Evolutionary conservation across 1,284 basidiomycete species (phyloP), one percentile per base, ranked within the genome.

Genomic region (Hypsizygus ulmarius): DNA sequence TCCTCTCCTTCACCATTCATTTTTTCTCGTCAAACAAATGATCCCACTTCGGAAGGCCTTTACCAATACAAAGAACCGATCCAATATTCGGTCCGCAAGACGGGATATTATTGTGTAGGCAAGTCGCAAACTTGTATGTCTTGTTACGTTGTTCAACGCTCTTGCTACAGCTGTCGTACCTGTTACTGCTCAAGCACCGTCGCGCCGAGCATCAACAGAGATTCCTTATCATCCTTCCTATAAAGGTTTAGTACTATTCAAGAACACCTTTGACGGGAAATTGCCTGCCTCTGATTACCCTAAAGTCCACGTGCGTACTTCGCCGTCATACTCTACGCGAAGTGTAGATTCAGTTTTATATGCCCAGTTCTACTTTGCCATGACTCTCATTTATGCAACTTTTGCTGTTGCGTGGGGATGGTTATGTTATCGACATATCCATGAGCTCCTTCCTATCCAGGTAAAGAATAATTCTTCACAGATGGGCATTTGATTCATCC

Each of bases 71-170:
- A 67, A 2, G 69, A 74, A 36, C 79, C 87, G 8, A 85, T 89
- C 52, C 79, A 84, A 39, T 97, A 97, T 65, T 66, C 76, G 25
- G 91, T 99, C n/a, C 74, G 75, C 16, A 87, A 87, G 65, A 93
- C 90, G 2, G 96, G 95, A 2, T 98, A 97, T 66, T 98, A 97
- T 66, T 98, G 95, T 65, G 86, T 96, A 58, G 93, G 92, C 82
- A 67, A 70, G 83, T 73, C 5, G 12, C 46, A 40, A 15, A 42
- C 7, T 18, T 36, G n/a, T 32, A 12, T 15, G 40, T n/a, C 33
- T 21, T 28, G 28, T 43, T 37, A 45, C 15, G 25, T 39, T 47
- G 9, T 46, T 39, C 21, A 39, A 60, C 12, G 54, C 50, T 46
- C 49, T 39, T 45, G 49, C 27, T 37, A 7, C 57, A 93, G 91